These are phyloP conservation scores for Hippophae rhamnoides DNA, from an alignment of 306 rosid species.

Conservation along the genomic window DNA sequence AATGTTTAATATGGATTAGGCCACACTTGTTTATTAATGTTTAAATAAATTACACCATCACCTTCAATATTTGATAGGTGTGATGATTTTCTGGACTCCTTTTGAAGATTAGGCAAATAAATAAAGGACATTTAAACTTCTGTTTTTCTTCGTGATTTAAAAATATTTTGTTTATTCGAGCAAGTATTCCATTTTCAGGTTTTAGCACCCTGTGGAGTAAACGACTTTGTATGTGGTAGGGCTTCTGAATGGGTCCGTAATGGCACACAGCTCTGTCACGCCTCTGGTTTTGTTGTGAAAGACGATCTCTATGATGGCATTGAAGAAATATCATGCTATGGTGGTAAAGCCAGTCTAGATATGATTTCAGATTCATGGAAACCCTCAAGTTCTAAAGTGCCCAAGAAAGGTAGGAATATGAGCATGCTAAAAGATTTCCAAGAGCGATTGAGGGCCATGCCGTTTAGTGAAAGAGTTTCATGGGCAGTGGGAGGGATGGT, in stretches of 20 bases:
- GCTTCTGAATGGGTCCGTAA: conserved; percentile 84
- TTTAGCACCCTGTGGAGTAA: conserved; percentile 92
- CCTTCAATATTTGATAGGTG: background rate
- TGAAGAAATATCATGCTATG: conserved; percentile 58
- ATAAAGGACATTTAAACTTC: background rate
- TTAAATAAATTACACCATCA: background rate
- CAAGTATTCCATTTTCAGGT: conserved; percentile 58
- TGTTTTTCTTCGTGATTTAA: conserved; percentile 10
- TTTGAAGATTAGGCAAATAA: background rate
- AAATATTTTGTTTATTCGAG: conserved; percentile 17
- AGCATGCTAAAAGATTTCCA: conserved; percentile 44
- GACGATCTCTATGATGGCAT: conserved; percentile 23
- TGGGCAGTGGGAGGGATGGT: conserved; percentile 98
- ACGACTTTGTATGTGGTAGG: conserved; percentile 93
- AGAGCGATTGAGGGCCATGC: conserved; percentile 49
- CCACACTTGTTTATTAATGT: no score
- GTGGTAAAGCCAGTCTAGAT: conserved; percentile 67
- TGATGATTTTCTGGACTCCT: background rate
- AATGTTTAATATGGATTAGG: no score
- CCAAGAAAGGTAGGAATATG: conserved; percentile 25
- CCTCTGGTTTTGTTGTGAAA: conserved; percentile 76
- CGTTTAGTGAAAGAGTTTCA: conserved; percentile 60
- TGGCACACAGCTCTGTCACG: conserved; percentile 83
- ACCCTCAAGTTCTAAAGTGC: conserved; percentile 31
- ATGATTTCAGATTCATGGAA: conserved; percentile 75